phyloP scores from a whole-genome alignment of 1,139 yeast species.

The Torulaspora pretoriensis region DNA sequence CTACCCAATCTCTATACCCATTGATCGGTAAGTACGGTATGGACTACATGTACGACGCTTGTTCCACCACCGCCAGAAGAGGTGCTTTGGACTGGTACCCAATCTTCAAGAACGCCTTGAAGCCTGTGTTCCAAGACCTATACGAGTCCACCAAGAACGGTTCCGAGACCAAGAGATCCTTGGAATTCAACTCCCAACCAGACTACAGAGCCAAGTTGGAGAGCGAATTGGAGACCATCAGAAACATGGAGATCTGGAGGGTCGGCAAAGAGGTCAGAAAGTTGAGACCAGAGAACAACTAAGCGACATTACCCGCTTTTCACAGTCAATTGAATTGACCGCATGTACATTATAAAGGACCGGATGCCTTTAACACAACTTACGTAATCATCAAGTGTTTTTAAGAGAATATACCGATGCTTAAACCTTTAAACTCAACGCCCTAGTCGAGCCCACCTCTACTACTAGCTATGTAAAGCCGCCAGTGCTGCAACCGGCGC shows the following conservation, averaged over 20 bases:
- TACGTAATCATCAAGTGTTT: slow-evolving; percentile 14
- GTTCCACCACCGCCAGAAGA: slow-evolving; percentile 99
- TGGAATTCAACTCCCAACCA: slow-evolving; percentile 95
- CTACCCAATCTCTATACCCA: slow-evolving; percentile 98
- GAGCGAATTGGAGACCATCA: slow-evolving; percentile 85
- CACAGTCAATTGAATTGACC: slow-evolving; percentile 27
- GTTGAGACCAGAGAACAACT: slow-evolving; percentile 98
- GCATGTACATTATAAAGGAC: slow-evolving; percentile 14
- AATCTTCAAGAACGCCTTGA: slow-evolving; percentile 95
- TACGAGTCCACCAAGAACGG: slow-evolving; percentile 96
- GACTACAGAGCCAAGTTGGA: slow-evolving; percentile 98
- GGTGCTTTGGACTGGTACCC: slow-evolving; percentile 99
- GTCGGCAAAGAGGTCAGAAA: slow-evolving; percentile 99
- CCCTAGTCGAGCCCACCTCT: too few species aligned
- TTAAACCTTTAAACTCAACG: neutral
- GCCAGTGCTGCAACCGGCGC: too few species aligned
- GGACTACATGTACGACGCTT: slow-evolving; percentile 99
- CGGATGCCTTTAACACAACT: slow-evolving; percentile 1
- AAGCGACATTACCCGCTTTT: slow-evolving; percentile 30
- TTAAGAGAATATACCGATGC: slow-evolving; percentile 14
- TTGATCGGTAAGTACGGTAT: slow-evolving; percentile 98
- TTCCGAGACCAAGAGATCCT: slow-evolving; percentile 94
- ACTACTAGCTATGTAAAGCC: too few species aligned
- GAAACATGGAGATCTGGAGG: slow-evolving; percentile 98
- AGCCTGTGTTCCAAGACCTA: slow-evolving; percentile 95